Percentiles rank a stretch among this genome's conserved stretches.
phyloP scores from a whole-genome alignment of 148 eudicot genomes.

The Fagopyrum homotropicum region DNA sequence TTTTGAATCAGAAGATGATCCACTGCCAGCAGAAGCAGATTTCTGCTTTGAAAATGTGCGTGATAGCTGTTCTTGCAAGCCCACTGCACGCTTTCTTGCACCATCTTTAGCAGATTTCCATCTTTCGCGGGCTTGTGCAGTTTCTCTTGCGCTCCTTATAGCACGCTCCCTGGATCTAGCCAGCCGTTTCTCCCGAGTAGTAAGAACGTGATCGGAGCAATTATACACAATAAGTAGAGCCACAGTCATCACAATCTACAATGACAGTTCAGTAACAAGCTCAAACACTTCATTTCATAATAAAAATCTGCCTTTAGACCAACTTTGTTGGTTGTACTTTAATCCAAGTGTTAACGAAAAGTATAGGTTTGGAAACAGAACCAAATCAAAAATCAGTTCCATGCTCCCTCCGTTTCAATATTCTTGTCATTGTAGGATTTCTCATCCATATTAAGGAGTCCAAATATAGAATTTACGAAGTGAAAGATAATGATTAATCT shows the following conservation, averaged over 20 bases:
- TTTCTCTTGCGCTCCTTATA: conserved; percentile 69
- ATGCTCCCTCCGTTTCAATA: neutral
- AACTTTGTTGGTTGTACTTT: neutral
- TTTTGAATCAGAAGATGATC: conserved; percentile 28
- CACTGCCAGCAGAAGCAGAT: conserved; percentile 13
- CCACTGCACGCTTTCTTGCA: conserved; percentile 43
- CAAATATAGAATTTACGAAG: too few species aligned
- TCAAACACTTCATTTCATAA: neutral
- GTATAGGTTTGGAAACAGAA: neutral
- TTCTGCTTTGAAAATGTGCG: conserved; percentile 61
- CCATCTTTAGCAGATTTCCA: conserved; percentile 68
- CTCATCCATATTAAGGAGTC: too few species aligned
- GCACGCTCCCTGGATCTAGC: conserved; percentile 84
- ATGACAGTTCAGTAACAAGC: conserved; percentile 4
- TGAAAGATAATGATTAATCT: too few species aligned
- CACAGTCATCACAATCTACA: conserved; percentile 53
- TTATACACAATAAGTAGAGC: conserved; percentile 67
- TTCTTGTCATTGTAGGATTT: too few species aligned
- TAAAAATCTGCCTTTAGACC: neutral
- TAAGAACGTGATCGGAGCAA: conserved; percentile 78
- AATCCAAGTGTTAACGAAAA: neutral
- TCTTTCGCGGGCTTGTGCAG: conserved; percentile 78
- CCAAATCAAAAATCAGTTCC: neutral
- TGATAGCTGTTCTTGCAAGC: conserved; percentile 56
- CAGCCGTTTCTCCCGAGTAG: conserved; percentile 54